phyloP scores from a whole-genome alignment of 2,329 filamentous ascomycete species.

The Alternaria ventricosa region DNA sequence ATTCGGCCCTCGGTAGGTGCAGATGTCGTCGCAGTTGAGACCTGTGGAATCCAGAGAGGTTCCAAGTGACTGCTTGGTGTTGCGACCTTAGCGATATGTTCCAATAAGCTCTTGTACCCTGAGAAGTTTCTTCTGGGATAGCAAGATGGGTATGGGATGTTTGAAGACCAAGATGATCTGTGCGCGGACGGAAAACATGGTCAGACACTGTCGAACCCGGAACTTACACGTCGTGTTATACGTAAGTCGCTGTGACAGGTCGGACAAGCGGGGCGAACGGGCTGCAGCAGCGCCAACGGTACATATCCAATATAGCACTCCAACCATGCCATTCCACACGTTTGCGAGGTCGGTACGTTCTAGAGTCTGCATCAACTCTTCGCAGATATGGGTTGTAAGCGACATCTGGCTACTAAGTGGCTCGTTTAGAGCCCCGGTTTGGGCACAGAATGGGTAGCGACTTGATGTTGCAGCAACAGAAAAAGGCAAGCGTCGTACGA shows the following conservation, averaged over 20 bases:
- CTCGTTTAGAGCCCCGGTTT: neutral
- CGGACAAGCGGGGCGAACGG: slow-evolving; percentile 10
- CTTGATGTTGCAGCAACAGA: slow-evolving; percentile 34
- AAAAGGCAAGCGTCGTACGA: slow-evolving; percentile 36
- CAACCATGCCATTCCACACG: slow-evolving; percentile 43
- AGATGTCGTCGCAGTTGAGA: neutral
- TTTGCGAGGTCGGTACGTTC: slow-evolving; percentile 30
- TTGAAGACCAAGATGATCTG: slow-evolving; percentile 36
- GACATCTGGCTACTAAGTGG: neutral
- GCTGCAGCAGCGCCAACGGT: slow-evolving; percentile 41
- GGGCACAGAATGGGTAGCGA: slow-evolving; percentile 15
- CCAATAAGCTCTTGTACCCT: slow-evolving; percentile 38
- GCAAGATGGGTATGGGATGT: slow-evolving; percentile 33
- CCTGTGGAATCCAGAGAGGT: neutral
- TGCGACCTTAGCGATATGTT: neutral
- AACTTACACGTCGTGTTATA: slow-evolving; percentile 1
- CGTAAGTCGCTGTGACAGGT: neutral
- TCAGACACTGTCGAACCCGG: slow-evolving; percentile 37
- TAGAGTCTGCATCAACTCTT: slow-evolving; percentile 32
- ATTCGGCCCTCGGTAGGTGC: neutral
- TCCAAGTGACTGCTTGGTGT: neutral
- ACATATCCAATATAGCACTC: slow-evolving; percentile 45
- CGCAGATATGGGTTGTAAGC: slow-evolving; percentile 19
- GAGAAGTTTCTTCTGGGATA: slow-evolving; percentile 33
- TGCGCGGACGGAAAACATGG: slow-evolving; percentile 36